Evolutionary conservation across 768 basidiomycete species (phyloP), one percentile per base, ranked within the genome.

Genomic region (Amanita rubescens): DNA sequence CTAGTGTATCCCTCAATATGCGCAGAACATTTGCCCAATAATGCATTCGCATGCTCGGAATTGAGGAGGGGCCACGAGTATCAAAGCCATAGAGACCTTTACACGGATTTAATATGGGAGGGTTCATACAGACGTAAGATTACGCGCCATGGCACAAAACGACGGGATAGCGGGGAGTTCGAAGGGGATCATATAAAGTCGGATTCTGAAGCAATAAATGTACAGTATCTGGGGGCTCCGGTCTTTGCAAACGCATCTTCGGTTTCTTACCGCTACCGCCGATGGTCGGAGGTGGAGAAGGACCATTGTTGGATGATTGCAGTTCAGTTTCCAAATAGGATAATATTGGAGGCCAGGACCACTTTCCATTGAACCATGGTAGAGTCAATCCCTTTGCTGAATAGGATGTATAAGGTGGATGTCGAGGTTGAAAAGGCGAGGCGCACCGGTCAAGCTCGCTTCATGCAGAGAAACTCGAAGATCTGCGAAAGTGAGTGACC

Each of bases 61-160:
- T 90, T 10, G 85, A 74, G 0, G 80, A 74, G 0, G 92, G 92
- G 1, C 93, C 93, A 30, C 87, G 81, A 0, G 91, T 86, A 61
- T 95, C 94, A 64, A 96, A 99, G 5, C 95, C 95, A 62, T 99
- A 97, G 1, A 98, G 73, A 17, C 95, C 93, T 90, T 61, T 10
- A 44, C 15, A 47, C 39, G 54, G 43, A n/a, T 22, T 41, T 52
- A 17, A 24, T 34, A 34, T 35, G 19, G 6, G 1, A 19, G 11
- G 25, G n/a, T 10, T 37, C 5, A 37, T 47, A 25, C 25, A 55
- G 24, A 49, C 33, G 25, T 51, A 49, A 46, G 38, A 49, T 47
- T 44, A 66, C 79, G 60, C 61, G 92, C 94, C 95, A 70, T 99
- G 95, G 64, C 92, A 96, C n/a, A 98, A 77, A 3, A 95, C 92